A percentile compares a stretch with the other conserved stretches of the same genome.
Conservation (phyloP, 2,329 filamentous ascomycete species). For the Neofusicoccum umdonicola region DNA sequence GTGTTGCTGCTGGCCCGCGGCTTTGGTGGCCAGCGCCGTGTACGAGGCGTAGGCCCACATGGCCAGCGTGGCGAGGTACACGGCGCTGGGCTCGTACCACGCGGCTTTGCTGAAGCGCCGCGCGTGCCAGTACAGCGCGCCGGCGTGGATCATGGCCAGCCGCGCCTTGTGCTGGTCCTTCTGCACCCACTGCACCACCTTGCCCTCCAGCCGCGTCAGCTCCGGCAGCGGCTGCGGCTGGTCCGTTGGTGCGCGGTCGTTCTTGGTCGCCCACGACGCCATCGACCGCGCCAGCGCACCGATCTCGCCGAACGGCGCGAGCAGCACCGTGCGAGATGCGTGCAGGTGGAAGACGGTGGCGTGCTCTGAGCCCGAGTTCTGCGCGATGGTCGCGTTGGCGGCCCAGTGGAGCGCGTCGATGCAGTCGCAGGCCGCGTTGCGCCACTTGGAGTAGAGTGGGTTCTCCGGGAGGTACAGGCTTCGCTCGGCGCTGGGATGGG, state of each 20-base stretch:
- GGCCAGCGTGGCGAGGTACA: slow-evolving; percentile 47
- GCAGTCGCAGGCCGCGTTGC: slow-evolving; percentile 47
- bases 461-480: slow-evolving; percentile 48
- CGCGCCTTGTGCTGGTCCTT: slow-evolving; percentile 56
- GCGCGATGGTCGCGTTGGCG: slow-evolving; percentile 53
- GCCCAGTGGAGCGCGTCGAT: slow-evolving; percentile 59
- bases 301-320: slow-evolving; percentile 50
- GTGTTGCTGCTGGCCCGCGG: not conserved
- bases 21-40: slow-evolving; percentile 18
- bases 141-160: slow-evolving; percentile 55
- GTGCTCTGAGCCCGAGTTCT: slow-evolving; percentile 52
- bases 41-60: slow-evolving; percentile 48
- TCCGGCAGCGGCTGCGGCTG: not conserved
- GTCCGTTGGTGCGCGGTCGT: not conserved
- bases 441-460: slow-evolving; percentile 49
- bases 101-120: slow-evolving; percentile 48
- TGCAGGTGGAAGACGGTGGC: slow-evolving; percentile 57
- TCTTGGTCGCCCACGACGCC: slow-evolving; percentile 21
- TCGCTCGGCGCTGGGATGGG: not conserved
- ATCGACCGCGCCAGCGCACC: slow-evolving; percentile 41
- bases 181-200: slow-evolving; percentile 49
- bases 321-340: slow-evolving; percentile 51
- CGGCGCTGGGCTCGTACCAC: slow-evolving; percentile 48
- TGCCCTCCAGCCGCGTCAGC: slow-evolving; percentile 18
- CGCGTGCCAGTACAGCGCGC: slow-evolving; percentile 53